Conservation (phyloP, 2,329 filamentous ascomycete genomes). For the Graphilbum sp. region DNA sequence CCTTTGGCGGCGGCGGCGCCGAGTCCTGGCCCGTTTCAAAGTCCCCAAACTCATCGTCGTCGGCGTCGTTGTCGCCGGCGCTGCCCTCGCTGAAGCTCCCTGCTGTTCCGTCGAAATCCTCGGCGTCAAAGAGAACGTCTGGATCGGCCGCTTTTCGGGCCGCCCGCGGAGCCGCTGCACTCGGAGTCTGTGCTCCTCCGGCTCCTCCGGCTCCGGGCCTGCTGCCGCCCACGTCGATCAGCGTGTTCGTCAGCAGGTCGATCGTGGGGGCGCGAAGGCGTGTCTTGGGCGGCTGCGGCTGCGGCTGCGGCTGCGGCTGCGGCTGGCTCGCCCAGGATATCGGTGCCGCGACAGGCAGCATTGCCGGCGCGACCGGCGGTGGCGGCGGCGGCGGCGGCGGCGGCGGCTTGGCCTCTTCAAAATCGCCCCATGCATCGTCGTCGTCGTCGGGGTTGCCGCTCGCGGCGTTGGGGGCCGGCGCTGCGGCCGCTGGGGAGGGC, state of each 20-base stretch:
- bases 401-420: slow-evolving; percentile 33
- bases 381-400: no score
- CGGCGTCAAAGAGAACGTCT: slow-evolving; percentile 51
- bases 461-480: slow-evolving; percentile 8
- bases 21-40: slow-evolving; percentile 14
- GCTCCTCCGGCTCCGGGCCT: slow-evolving; percentile 2
- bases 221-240: slow-evolving; percentile 21
- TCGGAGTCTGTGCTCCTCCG: background rate
- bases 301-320: background rate
- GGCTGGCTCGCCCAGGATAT: background rate
- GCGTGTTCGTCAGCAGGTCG: slow-evolving; percentile 35
- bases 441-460: slow-evolving; percentile 17
- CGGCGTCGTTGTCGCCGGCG: slow-evolving; percentile 19
- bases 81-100: slow-evolving; percentile 17
- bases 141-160: slow-evolving; percentile 19
- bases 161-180: background rate
- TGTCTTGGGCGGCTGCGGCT: slow-evolving; percentile 12
- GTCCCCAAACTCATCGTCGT: slow-evolving; percentile 12
- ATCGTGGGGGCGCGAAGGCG: slow-evolving; percentile 32
- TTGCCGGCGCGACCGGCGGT: no score
- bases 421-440: slow-evolving; percentile 53
- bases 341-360: no score
- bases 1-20: slow-evolving; percentile 1
- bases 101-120: slow-evolving; percentile 31
- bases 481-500: background rate